Conservation (phyloP, 345 rosid genomes). For the Theobroma cacao region DNA sequence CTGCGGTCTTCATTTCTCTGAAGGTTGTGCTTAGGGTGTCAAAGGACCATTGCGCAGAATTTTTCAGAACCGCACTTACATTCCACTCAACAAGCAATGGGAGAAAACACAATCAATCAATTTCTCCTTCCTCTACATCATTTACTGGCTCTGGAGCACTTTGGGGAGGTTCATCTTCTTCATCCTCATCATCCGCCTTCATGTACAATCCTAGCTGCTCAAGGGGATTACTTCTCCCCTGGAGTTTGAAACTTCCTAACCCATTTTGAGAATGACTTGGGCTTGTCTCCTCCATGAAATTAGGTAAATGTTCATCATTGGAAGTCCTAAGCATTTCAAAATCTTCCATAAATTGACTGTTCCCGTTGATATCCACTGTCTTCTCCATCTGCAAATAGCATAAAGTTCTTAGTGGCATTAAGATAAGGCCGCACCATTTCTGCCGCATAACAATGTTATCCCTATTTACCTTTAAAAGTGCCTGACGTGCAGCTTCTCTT, state of each 20-base stretch:
- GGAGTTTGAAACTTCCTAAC: conserved; percentile 70
- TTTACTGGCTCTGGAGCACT: conserved; percentile 26
- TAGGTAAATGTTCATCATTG: conserved; percentile 44
- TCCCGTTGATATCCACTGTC: conserved; percentile 87
- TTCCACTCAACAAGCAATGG: background rate
- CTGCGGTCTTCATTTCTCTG: background rate
- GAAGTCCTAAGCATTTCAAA: conserved; percentile 70
- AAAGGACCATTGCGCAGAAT: background rate
- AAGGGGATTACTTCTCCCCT: conserved; percentile 66
- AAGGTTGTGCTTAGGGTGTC: background rate
- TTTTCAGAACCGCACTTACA: background rate
- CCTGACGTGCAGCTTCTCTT: conserved; percentile 92
- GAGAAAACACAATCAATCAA: conserved; percentile 27
- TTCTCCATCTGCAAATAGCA: conserved; percentile 74
- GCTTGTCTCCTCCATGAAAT: conserved; percentile 52
- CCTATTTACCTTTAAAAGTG: conserved; percentile 58
- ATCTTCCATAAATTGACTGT: conserved; percentile 75
- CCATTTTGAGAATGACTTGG: conserved; percentile 43
- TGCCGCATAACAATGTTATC: background rate
- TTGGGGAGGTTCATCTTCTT: conserved; percentile 41
- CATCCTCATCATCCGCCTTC: conserved; percentile 70
- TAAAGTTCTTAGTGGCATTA: background rate
- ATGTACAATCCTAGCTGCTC: conserved; percentile 81
- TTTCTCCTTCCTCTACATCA: conserved; percentile 60
- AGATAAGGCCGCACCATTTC: background rate